These are phyloP conservation scores for Claviceps sp. DNA, from an alignment of 2,329 filamentous ascomycete species.

Conservation along the genomic window DNA sequence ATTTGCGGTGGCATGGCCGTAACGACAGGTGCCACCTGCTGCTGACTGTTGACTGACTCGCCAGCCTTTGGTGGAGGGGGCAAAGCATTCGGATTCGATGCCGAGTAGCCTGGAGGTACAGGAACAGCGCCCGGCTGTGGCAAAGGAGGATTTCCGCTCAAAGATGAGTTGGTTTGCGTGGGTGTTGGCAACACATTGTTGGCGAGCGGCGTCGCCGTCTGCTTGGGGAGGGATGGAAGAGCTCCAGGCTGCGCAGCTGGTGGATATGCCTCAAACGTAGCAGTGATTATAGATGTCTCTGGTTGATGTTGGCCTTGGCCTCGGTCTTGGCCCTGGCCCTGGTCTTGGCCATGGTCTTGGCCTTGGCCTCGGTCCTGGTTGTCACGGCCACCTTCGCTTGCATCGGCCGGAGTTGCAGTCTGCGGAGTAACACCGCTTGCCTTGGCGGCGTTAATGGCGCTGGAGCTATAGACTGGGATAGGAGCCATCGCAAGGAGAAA, in stretches of 20 bases:
- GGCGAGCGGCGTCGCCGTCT: slow-evolving; percentile 25
- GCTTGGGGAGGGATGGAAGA: slow-evolving; percentile 27
- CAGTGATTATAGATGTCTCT: background rate
- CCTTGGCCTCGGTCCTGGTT: too few relatives aligned
- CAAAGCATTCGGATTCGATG: slow-evolving; percentile 14
- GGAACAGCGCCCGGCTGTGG: slow-evolving; percentile 47
- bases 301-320: slow-evolving; percentile 1
- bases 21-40: slow-evolving; percentile 12
- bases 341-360: too few relatives aligned
- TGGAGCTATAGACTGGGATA: slow-evolving; percentile 45
- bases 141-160: slow-evolving; percentile 29
- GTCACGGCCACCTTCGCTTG: background rate
- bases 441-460: slow-evolving; percentile 45
- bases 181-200: slow-evolving; percentile 29
- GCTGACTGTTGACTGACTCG: slow-evolving; percentile 26
- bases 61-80: slow-evolving; percentile 40
- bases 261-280: slow-evolving; percentile 19
- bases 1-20: slow-evolving; percentile 32
- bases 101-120: slow-evolving; percentile 17
- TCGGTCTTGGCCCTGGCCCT: background rate
- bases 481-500: slow-evolving; percentile 35
- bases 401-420: slow-evolving; percentile 16
- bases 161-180: slow-evolving; percentile 19
- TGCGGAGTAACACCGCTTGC: slow-evolving; percentile 34
- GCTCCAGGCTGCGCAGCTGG: slow-evolving; percentile 32